These are phyloP conservation scores for Fusarium sp. DNA, from an alignment of 2,329 filamentous ascomycete species.

Conservation along the genomic window DNA sequence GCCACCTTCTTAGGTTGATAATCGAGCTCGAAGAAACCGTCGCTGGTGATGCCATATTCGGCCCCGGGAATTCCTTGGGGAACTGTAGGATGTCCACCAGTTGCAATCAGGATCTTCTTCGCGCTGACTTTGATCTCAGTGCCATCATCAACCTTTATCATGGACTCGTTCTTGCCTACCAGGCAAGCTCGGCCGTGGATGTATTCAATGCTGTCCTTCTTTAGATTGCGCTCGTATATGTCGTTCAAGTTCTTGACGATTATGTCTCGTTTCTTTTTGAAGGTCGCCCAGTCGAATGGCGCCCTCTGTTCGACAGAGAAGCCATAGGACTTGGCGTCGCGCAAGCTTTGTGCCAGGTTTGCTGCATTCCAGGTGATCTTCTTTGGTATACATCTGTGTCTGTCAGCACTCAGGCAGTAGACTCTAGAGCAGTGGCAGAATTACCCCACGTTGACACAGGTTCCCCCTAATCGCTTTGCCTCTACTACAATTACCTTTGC, in stretches of 20 bases:
- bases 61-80: neutral
- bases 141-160: neutral
- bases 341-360: too few species aligned
- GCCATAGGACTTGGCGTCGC: too few species aligned
- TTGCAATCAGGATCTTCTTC: neutral
- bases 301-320: too few species aligned
- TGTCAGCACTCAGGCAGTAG: too few species aligned
- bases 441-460: too few species aligned
- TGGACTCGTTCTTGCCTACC: neutral
- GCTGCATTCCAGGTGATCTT: too few species aligned
- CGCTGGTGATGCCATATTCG: neutral
- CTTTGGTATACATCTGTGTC: too few species aligned
- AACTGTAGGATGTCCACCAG: neutral
- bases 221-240: neutral
- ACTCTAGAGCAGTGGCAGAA: too few species aligned
- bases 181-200: neutral
- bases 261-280: too few species aligned
- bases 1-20: neutral
- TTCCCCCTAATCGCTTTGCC: too few species aligned
- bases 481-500: too few species aligned
- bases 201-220: neutral
- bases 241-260: neutral
- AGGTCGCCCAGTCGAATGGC: too few species aligned
- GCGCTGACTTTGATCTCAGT: neutral
- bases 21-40: neutral